Evolutionary conservation across 495 filamentous ascomycete species (phyloP), one percentile per base, ranked within the genome.

Genomic region (Thermothielavioides terrestris): DNA sequence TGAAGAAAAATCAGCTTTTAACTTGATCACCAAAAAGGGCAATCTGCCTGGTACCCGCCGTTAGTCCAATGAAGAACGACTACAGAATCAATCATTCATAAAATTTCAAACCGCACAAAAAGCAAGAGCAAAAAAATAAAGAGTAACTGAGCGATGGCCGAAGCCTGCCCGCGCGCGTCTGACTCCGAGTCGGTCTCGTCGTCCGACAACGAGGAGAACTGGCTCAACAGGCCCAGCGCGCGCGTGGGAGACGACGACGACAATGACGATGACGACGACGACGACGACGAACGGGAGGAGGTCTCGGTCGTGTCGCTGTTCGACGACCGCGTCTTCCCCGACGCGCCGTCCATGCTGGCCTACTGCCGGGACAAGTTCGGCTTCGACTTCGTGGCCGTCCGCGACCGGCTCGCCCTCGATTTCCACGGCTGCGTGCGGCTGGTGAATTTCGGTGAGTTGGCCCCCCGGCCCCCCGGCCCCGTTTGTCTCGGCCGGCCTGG

Each of bases 341-440:
- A 84, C 61, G 76, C 82, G 34, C 58, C 66, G 18, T 68, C 75
- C 5, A 85, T 95, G 80, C 67, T 95, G 46, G 71, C 75, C 36
- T 77, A 92, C 61, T 86, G 79, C 76, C 84, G 80, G 54, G 73
- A 79, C 25, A 81, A 78, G 55, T 74, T 89, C 63, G 69, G 73
- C 21, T 84, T 96, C 55, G 88, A 96, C 60, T 78, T 95, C 46
- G 57, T 84, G 26, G 75, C 68, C 39, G 70, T 84, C 12, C 74
- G 78, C 43, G 83, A 81, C 56, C 66, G 75, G 17, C 65, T 94
- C 44, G 75, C 68, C 28, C 70, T 95, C 38, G 89, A 95, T 53
- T 94, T 95, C 59, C 78, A 92, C 51, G 85, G 76, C 7, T 83
- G 74, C 42, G 81, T 95, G 50, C 94, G 88, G 65, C 69, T 95